Percentiles rank a stretch among this genome's conserved stretches.
These are phyloP conservation scores for Castanea sativa DNA, from an alignment of 306 rosid species.

Conservation along the genomic window DNA sequence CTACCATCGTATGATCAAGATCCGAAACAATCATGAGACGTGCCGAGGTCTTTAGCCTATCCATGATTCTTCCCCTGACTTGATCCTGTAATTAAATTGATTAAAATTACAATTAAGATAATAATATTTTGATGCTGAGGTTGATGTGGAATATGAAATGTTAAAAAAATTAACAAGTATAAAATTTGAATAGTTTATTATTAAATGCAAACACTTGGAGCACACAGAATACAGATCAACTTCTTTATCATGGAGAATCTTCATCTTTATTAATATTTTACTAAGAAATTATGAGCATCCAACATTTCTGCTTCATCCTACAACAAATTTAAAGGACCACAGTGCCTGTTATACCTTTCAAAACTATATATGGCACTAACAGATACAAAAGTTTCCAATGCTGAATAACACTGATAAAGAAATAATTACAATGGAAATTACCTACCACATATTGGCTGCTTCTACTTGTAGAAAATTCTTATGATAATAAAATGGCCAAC, in stretches of 20 bases:
- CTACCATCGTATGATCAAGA: conserved; percentile 97
- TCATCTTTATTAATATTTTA: neutral
- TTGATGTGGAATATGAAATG: neutral
- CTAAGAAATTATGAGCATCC: neutral
- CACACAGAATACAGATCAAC: neutral
- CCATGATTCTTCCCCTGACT: conserved; percentile 47
- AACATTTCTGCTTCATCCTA: neutral
- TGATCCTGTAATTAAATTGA: conserved; percentile 28
- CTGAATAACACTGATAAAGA: neutral
- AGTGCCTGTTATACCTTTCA: neutral
- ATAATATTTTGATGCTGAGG: neutral
- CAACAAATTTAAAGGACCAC: neutral
- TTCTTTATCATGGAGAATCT: neutral
- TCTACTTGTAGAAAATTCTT: neutral
- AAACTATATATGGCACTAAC: neutral
- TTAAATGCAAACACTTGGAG: neutral
- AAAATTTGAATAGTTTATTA: neutral
- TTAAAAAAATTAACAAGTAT: neutral
- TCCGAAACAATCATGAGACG: conserved; percentile 95
- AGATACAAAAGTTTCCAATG: neutral
- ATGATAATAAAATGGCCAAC: neutral
- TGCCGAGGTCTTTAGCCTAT: conserved; percentile 54
- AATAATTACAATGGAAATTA: too few species aligned
- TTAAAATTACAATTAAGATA: neutral
- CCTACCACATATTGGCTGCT: neutral